Conservation (phyloP, 169 alveolate genomes). For the Babesia divergens region DNA sequence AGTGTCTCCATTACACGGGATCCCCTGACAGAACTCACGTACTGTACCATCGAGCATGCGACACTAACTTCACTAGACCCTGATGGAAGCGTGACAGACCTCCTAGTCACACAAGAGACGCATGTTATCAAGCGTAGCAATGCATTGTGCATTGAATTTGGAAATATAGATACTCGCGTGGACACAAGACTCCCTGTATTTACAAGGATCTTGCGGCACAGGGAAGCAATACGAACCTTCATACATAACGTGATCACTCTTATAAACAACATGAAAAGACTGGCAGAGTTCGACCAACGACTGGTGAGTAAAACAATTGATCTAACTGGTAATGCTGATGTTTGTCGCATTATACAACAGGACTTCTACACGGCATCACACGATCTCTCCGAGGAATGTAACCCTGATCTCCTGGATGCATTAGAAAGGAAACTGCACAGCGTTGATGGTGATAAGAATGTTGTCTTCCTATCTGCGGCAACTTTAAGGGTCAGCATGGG, state of each 20-base stretch:
- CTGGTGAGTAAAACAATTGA: not conserved
- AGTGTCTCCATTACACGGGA: not conserved
- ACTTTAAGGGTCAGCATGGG: not conserved
- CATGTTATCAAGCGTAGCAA: not conserved
- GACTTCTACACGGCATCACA: slow-evolving; percentile 16
- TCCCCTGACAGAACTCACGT: not conserved
- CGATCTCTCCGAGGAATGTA: not conserved
- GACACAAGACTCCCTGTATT: not conserved
- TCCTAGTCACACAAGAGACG: not conserved
- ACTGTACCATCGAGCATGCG: not conserved
- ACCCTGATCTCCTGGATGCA: slow-evolving; percentile 1
- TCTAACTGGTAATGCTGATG: not conserved
- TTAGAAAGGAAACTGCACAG: not conserved
- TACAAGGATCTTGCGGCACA: not conserved
- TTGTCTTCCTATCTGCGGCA: not conserved
- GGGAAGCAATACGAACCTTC: not conserved
- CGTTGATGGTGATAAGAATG: not conserved
- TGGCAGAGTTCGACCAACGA: not conserved
- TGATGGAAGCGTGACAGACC: not conserved
- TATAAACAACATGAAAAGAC: not conserved
- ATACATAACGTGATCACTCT: not conserved
- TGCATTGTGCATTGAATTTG: slow-evolving; percentile 1
- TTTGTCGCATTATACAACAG: not conserved
- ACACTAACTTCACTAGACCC: not conserved
- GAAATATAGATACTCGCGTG: not conserved